A percentile compares a stretch with the other conserved stretches of the same genome.
phyloP scores from a whole-genome alignment of 2,329 filamentous ascomycete genomes.

The Orbilia ellipsospora region DNA sequence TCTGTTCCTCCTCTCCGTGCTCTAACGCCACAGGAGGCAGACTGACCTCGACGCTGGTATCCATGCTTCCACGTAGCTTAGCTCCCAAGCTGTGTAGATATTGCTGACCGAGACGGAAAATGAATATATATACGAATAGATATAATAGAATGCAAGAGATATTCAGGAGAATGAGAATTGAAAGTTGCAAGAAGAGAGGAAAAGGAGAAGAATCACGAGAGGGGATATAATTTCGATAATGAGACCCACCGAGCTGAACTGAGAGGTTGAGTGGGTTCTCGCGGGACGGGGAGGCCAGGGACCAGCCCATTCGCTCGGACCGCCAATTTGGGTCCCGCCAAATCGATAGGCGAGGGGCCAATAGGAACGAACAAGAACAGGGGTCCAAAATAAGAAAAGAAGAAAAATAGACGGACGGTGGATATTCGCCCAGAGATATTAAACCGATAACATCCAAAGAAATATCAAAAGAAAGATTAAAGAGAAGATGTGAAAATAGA shows the following conservation, averaged over 20 bases:
- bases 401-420: background rate
- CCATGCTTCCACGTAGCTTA: background rate
- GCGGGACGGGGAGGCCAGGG: slow-evolving; percentile 18
- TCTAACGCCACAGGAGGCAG: too few species aligned
- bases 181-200: slow-evolving; percentile 14
- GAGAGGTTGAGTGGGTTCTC: slow-evolving; percentile 26
- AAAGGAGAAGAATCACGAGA: slow-evolving; percentile 16
- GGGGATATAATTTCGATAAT: slow-evolving; percentile 20
- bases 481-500: background rate
- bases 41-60: too few species aligned
- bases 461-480: background rate
- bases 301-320: slow-evolving; percentile 43
- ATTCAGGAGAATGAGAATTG: slow-evolving; percentile 15
- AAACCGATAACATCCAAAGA: background rate
- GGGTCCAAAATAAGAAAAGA: slow-evolving; percentile 8
- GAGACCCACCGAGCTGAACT: slow-evolving; percentile 26
- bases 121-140: too few species aligned
- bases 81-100: background rate
- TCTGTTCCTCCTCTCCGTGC: slow-evolving; percentile 3
- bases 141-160: background rate
- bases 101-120: background rate
- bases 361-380: slow-evolving; percentile 1
- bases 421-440: background rate
- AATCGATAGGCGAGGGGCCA: slow-evolving; percentile 23
- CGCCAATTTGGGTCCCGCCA: slow-evolving; percentile 33